Conservation (phyloP, 2,329 filamentous ascomycete genomes). For the Pezicula carpinea region DNA sequence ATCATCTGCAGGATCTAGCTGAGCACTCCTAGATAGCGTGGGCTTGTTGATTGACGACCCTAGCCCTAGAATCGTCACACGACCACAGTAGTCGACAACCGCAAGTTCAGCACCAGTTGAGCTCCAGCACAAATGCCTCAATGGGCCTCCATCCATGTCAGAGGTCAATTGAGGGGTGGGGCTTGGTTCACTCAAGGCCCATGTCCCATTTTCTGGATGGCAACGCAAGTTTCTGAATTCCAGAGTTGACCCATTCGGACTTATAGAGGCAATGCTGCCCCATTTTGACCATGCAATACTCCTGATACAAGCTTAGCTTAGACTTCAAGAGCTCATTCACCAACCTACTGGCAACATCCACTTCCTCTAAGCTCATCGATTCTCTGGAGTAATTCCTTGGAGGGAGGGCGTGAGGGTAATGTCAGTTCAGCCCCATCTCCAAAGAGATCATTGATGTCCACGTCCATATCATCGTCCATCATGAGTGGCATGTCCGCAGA, state of each 20-base stretch:
- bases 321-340: background rate
- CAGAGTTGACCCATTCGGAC: conserved; percentile 63
- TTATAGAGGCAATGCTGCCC: conserved; percentile 80
- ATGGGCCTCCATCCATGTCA: conserved; percentile 56
- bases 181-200: conserved; percentile 72
- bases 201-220: conserved; percentile 63
- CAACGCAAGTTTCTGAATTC: conserved; percentile 70
- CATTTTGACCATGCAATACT: conserved; percentile 83
- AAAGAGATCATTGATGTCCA: conserved; percentile 71
- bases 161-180: conserved; percentile 56
- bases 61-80: conserved; percentile 70
- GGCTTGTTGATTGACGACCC: conserved; percentile 70
- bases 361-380: conserved; percentile 71
- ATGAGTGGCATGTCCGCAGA: conserved; percentile 42
- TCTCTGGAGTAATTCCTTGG: conserved; percentile 66
- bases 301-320: conserved; percentile 39
- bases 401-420: conserved; percentile 47
- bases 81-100: conserved; percentile 73
- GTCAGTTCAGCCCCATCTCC: conserved; percentile 61
- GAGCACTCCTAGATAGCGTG: conserved; percentile 54
- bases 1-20: conserved; percentile 68
- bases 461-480: conserved; percentile 51
- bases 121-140: conserved; percentile 83
- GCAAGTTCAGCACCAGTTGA: conserved; percentile 72
- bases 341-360: conserved; percentile 76